Evolutionary conservation across 768 basidiomycete genomes (phyloP), one percentile per base, ranked within the genome.

Genomic region (Mycena haematopus): DNA sequence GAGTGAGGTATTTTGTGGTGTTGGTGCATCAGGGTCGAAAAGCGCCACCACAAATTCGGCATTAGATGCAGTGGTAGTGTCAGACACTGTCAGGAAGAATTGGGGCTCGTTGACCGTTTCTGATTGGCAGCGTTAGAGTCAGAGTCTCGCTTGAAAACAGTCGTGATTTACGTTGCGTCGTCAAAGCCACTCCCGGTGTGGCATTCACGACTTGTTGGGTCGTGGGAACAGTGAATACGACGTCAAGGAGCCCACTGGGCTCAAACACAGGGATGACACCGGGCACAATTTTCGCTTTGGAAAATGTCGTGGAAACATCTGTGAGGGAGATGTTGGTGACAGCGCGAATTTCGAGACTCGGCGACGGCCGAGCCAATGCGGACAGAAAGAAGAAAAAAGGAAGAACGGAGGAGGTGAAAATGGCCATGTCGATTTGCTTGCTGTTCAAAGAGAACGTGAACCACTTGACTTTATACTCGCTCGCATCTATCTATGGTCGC

Each of bases 1-100:
- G 14, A 71, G 60, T 10, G 69, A 73, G 11, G 72, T 72, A 58
- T 78, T 77, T 55, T 79, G 75, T 0, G 77, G 78, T 22, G 77
- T 77, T 24, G 80, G 78, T 1, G 76, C 80, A 65, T 82, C 80
- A 29, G 79, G 80, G 64, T 82, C 81, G 38, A 82, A 70, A 38
- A 82, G 68, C 19, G 74, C 73, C 17, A 82, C 56, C 25, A 82
- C 76, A 63, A 76, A 80, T 17, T 74, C 70, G 36, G 68, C 65
- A 60, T 69, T 74, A 17, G 65, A 58, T 44, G 63, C 62, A 45
- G 65, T 45, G n/a, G 69, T 49, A 19, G 70, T 68, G 42, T 73
- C 65, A 24, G 71, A 64, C 60, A 24, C 44, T 17, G 67, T 64
- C 58, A 77, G 65, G 56, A 69, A 72, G 59, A 77, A 76, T 49